Percentiles rank a stretch among this genome's conserved stretches.
phyloP scores from a whole-genome alignment of 495 filamentous ascomycete species.

The Penicillium dipodomyicola region DNA sequence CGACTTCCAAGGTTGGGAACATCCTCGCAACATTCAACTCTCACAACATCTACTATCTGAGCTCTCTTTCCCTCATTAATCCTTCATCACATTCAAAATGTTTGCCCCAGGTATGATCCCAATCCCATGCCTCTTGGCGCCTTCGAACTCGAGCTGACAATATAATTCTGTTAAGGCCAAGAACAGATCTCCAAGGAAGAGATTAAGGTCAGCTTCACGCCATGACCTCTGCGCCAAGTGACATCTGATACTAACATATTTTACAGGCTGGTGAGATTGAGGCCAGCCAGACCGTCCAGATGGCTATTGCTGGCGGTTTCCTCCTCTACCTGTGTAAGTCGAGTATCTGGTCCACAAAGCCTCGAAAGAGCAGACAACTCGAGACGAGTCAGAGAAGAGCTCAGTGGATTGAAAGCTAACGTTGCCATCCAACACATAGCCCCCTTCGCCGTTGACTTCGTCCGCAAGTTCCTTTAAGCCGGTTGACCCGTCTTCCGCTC shows the following conservation, averaged over 20 bases:
- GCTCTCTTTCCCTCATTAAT: neutral
- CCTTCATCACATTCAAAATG: slow-evolving; percentile 33
- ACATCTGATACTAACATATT: slow-evolving; percentile 1
- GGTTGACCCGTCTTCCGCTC: slow-evolving; percentile 7
- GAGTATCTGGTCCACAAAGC: neutral
- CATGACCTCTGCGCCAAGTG: neutral
- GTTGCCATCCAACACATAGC: slow-evolving; percentile 43
- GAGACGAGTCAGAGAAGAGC: neutral
- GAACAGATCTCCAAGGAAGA: slow-evolving; percentile 50
- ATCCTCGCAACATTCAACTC: neutral
- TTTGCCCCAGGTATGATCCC: slow-evolving; percentile 42
- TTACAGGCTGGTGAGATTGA: slow-evolving; percentile 62
- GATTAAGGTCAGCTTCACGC: slow-evolving; percentile 37
- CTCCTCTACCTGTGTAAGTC: slow-evolving; percentile 81
- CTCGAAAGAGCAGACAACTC: neutral
- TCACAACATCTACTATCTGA: slow-evolving; percentile 7
- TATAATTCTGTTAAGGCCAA: slow-evolving; percentile 30
- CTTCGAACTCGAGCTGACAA: neutral
- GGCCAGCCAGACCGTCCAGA: slow-evolving; percentile 64
- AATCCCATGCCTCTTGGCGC: neutral
- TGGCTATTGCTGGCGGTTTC: slow-evolving; percentile 58
- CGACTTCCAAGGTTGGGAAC: neutral
- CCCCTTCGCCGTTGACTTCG: slow-evolving; percentile 78
- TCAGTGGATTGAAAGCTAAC: neutral
- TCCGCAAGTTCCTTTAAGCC: slow-evolving; percentile 68